Evolutionary conservation across 371 early-diverging fungal species (phyloP).

Genomic region (Funneliformis caledonium): DNA sequence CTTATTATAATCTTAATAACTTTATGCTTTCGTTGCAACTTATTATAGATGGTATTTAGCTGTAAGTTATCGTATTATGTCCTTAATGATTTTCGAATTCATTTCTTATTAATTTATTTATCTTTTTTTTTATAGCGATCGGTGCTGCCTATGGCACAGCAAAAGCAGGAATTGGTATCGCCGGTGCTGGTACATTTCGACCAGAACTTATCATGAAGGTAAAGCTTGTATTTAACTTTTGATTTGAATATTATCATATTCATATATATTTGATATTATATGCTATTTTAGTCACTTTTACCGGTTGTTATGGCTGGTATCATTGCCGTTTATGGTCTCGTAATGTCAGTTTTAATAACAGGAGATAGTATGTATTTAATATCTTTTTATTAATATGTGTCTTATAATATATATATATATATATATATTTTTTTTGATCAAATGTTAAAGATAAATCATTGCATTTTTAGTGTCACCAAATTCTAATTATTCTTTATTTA

Average conservation of each 20-base stretch:
- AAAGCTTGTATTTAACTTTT: slow-evolving; percentile 34
- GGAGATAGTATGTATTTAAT: slow-evolving; percentile 69
- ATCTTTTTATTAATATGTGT: neutral
- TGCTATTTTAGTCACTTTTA: slow-evolving; percentile 63
- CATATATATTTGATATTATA: neutral
- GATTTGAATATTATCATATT: neutral
- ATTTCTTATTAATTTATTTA: neutral
- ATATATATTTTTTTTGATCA: slow-evolving; percentile 43
- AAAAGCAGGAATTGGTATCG: slow-evolving; percentile 95
- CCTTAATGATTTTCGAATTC: neutral
- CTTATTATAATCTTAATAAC: neutral
- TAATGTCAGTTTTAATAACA: slow-evolving; percentile 90
- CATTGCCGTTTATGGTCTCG: slow-evolving; percentile 96
- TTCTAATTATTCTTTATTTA: slow-evolving; percentile 42
- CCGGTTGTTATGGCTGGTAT: slow-evolving; percentile 99
- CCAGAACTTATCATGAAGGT: slow-evolving; percentile 93
- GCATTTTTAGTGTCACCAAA: slow-evolving; percentile 42
- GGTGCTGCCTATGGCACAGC: slow-evolving; percentile 99
- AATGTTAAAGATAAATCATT: neutral
- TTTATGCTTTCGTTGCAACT: slow-evolving; percentile 24
- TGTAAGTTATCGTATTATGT: slow-evolving; percentile 47
- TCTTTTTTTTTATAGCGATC: slow-evolving; percentile 56
- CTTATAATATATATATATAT: too few relatives aligned
- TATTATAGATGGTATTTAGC: slow-evolving; percentile 58
- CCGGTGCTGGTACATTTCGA: slow-evolving; percentile 93